Base-by-base conservation (phyloP, 345 rosid species). In the Bruguiera gymnorhiza region DNA sequence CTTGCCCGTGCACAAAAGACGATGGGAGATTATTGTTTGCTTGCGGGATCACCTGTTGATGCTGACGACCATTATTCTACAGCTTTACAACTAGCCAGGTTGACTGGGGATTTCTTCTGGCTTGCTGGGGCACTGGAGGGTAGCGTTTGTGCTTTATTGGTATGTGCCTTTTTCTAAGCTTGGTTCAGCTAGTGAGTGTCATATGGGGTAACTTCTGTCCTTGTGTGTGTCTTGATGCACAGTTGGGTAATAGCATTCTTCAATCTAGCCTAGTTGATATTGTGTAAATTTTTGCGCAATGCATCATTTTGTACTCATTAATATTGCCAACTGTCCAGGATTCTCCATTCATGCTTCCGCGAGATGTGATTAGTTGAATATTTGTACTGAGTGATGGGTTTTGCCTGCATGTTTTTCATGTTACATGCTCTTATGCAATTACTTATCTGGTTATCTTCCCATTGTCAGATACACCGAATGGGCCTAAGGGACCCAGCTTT, bases 31-130 rank as follows among this genome's bases (percentile, higher is more conserved):
- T 96, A 96, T 62, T 92, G 95, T 76, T 84, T 96, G 82, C 76
- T 96, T 82, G 99, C 98, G 27, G 99, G 98, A 70, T 96, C 99
- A 32, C 99, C 99, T 76, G 91, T 90, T 81, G 99, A 92, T 89
- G 97, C 99, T 65, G 89, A 92, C 79, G 98, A 97, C 30, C 99
- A 96, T 74, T 96, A 92, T 85, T 79, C 86, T 29, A 96, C 99
- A 36, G 98, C 99, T 26, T 43, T 89, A 53, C 98, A 92, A 43
- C 86, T 96, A 13, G 96, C 98, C 29, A 90, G 99, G 74, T 74
- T 88, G 83, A 92, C 98, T 26, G 85, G 86, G 34, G 98, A 92
- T 83, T 89, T 69, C 82, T 96, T 96, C 79, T 96, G 99, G 99
- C 86, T 85, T 76, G 97, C 98, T 3, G 98, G 99, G 63, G 99